These are phyloP conservation scores for Eucalyptus cladocalyx DNA, from an alignment of 345 rosid genomes.

Conservation along the genomic window DNA sequence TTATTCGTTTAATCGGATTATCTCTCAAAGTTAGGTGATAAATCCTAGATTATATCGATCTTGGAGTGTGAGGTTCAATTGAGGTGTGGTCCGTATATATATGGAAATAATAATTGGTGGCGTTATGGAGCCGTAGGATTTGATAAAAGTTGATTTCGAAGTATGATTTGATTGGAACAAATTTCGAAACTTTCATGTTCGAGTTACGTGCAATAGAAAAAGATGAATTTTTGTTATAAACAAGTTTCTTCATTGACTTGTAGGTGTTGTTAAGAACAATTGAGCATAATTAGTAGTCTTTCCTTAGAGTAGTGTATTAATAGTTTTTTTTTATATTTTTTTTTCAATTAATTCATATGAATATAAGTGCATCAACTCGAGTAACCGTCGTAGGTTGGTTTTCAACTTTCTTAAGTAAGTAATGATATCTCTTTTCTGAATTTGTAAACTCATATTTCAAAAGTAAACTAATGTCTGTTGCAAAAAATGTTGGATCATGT, in stretches of 20 bases:
- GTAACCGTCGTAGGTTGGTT: background rate
- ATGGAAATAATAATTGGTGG: background rate
- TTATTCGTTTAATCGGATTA: background rate
- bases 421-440: rapidly evolving
- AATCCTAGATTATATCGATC: too few species aligned
- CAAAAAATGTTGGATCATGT: background rate
- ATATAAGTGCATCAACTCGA: background rate
- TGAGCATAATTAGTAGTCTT: background rate
- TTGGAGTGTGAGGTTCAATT: background rate
- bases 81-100: background rate
- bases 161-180: rapidly evolving
- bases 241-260: background rate
- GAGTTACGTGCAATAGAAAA: rapidly evolving
- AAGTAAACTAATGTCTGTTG: background rate
- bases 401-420: too few species aligned
- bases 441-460: background rate
- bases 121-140: rapidly evolving
- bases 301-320: background rate
- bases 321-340: too few species aligned
- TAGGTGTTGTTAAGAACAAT: background rate
- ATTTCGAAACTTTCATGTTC: too few species aligned
- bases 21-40: background rate
- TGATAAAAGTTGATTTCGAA: rapidly evolving
- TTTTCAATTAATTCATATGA: background rate
- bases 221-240: background rate